Evolutionary conservation across 805 yeast genomes (phyloP).

Genomic region (Pichia eremophila): DNA sequence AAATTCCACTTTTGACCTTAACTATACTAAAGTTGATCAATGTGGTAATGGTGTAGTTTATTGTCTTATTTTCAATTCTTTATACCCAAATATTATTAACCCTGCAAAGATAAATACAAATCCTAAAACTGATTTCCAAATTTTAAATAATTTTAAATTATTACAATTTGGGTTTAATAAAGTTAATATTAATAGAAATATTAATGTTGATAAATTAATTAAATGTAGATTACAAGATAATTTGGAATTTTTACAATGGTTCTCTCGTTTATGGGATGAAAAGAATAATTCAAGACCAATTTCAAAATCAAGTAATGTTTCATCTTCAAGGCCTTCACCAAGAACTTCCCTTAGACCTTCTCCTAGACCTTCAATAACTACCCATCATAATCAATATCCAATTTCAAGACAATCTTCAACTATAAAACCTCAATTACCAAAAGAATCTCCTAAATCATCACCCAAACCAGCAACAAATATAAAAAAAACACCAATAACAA

Average conservation of each 20-base stretch:
- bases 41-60: slow-evolving; percentile 95
- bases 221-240: slow-evolving; percentile 92
- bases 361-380: neutral
- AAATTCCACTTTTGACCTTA: slow-evolving; percentile 55
- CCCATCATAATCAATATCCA: neutral
- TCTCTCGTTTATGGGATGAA: slow-evolving; percentile 74
- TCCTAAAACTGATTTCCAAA: slow-evolving; percentile 66
- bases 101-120: slow-evolving; percentile 68
- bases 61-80: slow-evolving; percentile 83
- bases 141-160: slow-evolving; percentile 71
- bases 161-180: slow-evolving; percentile 71
- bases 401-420: neutral
- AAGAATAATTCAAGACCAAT: neutral
- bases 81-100: slow-evolving; percentile 67
- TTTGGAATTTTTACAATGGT: slow-evolving; percentile 90
- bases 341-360: neutral
- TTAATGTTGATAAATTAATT: slow-evolving; percentile 73
- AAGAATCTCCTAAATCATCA: neutral
- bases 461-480: no score
- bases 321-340: neutral
- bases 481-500: neutral
- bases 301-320: neutral
- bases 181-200: slow-evolving; percentile 60
- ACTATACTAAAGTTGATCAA: slow-evolving; percentile 75
- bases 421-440: neutral